phyloP scores from a whole-genome alignment of 176 grass and related monocot genomes.

The Hyparrhenia diplandra region DNA sequence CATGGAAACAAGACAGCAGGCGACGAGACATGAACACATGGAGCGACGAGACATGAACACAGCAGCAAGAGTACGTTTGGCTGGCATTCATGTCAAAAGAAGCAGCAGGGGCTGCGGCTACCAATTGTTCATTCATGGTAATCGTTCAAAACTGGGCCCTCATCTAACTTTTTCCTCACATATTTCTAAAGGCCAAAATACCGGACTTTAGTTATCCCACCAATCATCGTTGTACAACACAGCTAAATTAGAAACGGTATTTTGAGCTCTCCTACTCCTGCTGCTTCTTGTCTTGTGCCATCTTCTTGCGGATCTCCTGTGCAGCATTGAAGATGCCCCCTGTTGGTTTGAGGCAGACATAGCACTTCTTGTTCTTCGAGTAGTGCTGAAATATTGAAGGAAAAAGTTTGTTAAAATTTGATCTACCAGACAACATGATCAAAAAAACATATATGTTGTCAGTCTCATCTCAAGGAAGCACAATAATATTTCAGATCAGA shows the following conservation, averaged over 20 bases:
- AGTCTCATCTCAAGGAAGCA: background rate
- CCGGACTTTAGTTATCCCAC: background rate
- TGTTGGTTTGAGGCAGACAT: constrained; percentile 83
- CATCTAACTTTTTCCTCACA: background rate
- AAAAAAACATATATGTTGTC: background rate
- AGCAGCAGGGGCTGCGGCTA: background rate
- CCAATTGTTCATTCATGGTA: background rate
- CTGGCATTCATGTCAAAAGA: too few relatives aligned
- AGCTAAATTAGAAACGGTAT: background rate
- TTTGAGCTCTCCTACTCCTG: background rate
- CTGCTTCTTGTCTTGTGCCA: constrained; percentile 58
- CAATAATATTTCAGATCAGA: background rate
- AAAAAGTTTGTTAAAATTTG: background rate
- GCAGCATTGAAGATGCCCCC: constrained; percentile 81
- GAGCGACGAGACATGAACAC: too few relatives aligned
- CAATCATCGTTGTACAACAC: background rate
- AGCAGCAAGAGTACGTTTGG: too few relatives aligned
- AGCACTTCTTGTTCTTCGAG: constrained; percentile 90
- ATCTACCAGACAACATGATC: background rate
- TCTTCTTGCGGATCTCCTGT: constrained; percentile 78
- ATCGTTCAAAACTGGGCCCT: background rate
- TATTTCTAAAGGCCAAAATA: background rate
- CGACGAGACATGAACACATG: too few relatives aligned
- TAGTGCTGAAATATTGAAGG: constrained; percentile 60
- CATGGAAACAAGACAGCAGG: too few relatives aligned